Conservation (phyloP, 2,329 filamentous ascomycete species). For the Thielaviopsis ethacetica region DNA sequence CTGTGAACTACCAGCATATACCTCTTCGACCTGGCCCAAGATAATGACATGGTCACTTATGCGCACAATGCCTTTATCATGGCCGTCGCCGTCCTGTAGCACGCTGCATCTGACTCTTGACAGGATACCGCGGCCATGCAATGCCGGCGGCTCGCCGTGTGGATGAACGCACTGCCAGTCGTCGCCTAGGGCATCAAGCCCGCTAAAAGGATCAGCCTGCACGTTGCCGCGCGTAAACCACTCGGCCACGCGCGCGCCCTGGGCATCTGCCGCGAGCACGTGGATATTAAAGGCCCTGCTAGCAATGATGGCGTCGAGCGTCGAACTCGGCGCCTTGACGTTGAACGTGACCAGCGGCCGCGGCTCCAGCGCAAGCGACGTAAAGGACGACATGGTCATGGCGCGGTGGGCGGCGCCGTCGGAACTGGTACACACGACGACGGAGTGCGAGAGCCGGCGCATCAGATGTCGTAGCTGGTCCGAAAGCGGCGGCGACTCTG, state of each 20-base stretch:
- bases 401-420: constrained; percentile 23
- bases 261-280: constrained; percentile 29
- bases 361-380: constrained; percentile 35
- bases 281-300: constrained; percentile 37
- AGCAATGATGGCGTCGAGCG: constrained; percentile 31
- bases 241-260: constrained; percentile 33
- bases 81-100: constrained; percentile 22
- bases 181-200: constrained; percentile 17
- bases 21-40: constrained; percentile 32
- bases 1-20: constrained; percentile 20
- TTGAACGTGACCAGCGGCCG: constrained; percentile 35
- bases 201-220: constrained; percentile 23
- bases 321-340: constrained; percentile 37
- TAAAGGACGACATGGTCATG: constrained; percentile 46
- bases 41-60: constrained; percentile 37
- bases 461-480: constrained; percentile 35
- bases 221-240: constrained; percentile 35
- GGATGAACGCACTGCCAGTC: not conserved
- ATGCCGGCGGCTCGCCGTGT: constrained; percentile 22
- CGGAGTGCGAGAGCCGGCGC: constrained; percentile 36
- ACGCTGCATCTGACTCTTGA: constrained; percentile 30
- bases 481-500: constrained; percentile 15
- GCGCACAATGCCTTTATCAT: constrained; percentile 23
- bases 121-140: constrained; percentile 35
- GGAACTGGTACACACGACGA: constrained; percentile 37